Base-by-base conservation (phyloP, 257 asterid genomes). In the Nicotiana sylvestris region DNA sequence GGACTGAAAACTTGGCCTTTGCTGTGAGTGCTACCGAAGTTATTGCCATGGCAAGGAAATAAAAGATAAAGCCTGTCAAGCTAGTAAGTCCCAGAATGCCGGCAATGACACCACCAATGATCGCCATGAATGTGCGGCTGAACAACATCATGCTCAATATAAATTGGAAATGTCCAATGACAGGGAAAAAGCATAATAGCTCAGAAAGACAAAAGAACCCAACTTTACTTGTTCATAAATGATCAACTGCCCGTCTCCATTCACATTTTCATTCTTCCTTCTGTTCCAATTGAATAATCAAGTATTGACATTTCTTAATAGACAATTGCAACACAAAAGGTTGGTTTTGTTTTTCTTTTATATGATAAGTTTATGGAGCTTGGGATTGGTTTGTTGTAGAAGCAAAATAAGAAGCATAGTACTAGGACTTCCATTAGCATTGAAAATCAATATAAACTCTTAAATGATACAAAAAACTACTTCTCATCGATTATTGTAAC, bases 71-170 rank as follows among this genome's bases (percentile, higher is more conserved):
- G 80, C 98, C 97, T 64, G 77, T 91, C 90, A 93, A 88, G 86
- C 97, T 86, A 33, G 92, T 94, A 84, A 89, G 83, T 57, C 99
- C 98, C 85, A 90, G 84, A 64, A 94, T 89, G 81, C 97, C 97
- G 7, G 98, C 97, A 85, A 92, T 84, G 53, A 92, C 91, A 85
- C 98, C 98, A 77, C 97, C 95, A 39, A 95, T 92, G 90, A 95
- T 95, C n/a, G 99, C 91, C 98, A 95, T 90, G 87, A 95, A 95
- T 3, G 97, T 95, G 53, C 97, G 97, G 91, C 98, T 95, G 93
- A 83, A 77, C 46, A 81, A 86, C 39, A 65, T 35, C 5, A 35
- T 46, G 79, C 21, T 72, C 61, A 46, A 70, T 43, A 13, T 25
- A 35, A 72, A 72, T 21, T 62, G 61, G 56, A 84, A 78, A 1